phyloP scores from a whole-genome alignment of 305 asterid species.

The Striga hermonthica region DNA sequence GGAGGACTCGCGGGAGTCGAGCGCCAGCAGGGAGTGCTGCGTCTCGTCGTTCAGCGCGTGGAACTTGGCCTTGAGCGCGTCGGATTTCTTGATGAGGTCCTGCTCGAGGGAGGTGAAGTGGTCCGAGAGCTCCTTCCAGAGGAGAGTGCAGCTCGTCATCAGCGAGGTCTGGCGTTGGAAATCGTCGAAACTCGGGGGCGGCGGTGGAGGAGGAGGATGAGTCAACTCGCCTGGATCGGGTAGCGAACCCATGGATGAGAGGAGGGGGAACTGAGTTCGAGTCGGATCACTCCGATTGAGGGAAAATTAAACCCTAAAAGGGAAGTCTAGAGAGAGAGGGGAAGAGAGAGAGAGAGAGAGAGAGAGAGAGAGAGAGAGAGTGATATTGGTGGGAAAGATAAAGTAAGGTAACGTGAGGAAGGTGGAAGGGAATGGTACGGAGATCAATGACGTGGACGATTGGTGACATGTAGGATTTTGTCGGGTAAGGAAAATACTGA shows the following conservation, averaged over 20 bases:
- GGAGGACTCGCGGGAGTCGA: conserved; percentile 69
- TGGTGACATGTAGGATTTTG: conserved; percentile 44
- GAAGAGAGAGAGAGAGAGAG: conserved; percentile 31
- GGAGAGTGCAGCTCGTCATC: conserved; percentile 97
- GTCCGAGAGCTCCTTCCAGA: conserved; percentile 96
- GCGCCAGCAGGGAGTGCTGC: conserved; percentile 50
- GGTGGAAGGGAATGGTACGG: conserved; percentile 26
- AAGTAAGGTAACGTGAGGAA: conserved; percentile 32
- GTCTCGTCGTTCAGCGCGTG: conserved; percentile 51
- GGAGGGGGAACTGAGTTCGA: conserved; percentile 16
- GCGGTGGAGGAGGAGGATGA: conserved; percentile 56
- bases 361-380: conserved; percentile 31
- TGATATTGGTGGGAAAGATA: conserved; percentile 42
- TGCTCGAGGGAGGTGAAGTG: conserved; percentile 85
- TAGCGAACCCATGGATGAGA: conserved; percentile 64
- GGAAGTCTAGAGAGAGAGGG: conserved; percentile 40
- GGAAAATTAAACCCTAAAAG: conserved; percentile 36
- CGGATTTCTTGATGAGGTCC: conserved; percentile 67
- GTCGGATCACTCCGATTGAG: conserved; percentile 24
- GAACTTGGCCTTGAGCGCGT: conserved; percentile 56
- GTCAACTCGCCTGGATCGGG: conserved; percentile 86
- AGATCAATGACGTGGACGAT: conserved; percentile 47
- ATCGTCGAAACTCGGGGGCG: conserved; percentile 84
- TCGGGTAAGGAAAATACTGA: conserved; percentile 32
- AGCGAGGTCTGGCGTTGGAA: conserved; percentile 96